phyloP scores from a whole-genome alignment of 2,329 filamentous ascomycete genomes.

The Phaeosphaeriaceae sp. region DNA sequence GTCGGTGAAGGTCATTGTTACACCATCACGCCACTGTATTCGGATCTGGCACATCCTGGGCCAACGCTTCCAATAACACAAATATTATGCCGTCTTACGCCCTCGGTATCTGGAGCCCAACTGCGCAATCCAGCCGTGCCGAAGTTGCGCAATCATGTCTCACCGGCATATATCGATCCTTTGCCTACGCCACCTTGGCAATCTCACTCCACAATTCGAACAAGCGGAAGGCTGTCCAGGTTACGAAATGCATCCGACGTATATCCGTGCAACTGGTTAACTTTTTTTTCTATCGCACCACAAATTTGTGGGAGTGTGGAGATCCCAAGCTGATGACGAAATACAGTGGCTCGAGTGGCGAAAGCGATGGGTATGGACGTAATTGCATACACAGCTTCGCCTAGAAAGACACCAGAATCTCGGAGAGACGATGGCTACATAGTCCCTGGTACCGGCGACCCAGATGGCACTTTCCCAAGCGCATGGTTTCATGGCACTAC shows the following conservation, averaged over 20 bases:
- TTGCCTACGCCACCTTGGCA: constrained; percentile 2
- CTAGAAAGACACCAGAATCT: constrained; percentile 70
- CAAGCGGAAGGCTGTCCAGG: not conserved
- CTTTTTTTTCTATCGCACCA: not conserved
- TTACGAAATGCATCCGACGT: not conserved
- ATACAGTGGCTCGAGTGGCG: constrained; percentile 61
- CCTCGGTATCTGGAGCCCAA: too few species aligned
- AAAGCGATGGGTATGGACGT: constrained; percentile 73
- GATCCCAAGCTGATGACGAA: constrained; percentile 6
- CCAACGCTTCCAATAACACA: not conserved
- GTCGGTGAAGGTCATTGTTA: too few species aligned
- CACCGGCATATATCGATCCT: not conserved
- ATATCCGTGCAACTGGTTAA: not conserved
- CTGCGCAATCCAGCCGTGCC: too few species aligned
- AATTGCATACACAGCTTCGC: constrained; percentile 75
- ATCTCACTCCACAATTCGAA: not conserved
- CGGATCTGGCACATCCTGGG: not conserved
- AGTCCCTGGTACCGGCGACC: constrained; percentile 69
- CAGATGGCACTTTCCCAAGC: constrained; percentile 60
- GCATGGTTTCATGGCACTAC: constrained; percentile 64
- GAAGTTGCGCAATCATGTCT: not conserved
- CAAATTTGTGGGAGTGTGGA: not conserved
- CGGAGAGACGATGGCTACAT: constrained; percentile 69
- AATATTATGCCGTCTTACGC: not conserved
- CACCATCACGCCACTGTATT: not conserved